These are phyloP conservation scores for Lichtheimia ornata DNA, from an alignment of 371 early-diverging fungal species.

Conservation along the genomic window DNA sequence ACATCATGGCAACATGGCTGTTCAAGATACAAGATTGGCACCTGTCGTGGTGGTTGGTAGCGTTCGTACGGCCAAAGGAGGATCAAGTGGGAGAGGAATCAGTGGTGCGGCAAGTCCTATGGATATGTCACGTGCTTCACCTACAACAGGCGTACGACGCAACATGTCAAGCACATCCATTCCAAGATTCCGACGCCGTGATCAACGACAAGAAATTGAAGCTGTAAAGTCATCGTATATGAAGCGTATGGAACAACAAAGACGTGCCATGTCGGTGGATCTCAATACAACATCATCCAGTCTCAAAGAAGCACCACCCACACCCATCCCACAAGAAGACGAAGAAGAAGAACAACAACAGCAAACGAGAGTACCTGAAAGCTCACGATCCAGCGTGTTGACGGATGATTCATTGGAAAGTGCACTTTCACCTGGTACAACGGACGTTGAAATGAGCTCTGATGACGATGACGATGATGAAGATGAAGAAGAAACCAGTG, in stretches of 20 bases:
- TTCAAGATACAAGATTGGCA: conserved; percentile 27
- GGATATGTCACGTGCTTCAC: background rate
- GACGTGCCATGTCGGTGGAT: conserved; percentile 11
- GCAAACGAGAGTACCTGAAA: background rate
- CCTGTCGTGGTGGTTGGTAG: conserved; percentile 33
- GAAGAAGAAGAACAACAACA: background rate
- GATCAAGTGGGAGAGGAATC: too few species aligned
- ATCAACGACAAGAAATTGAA: conserved; percentile 14
- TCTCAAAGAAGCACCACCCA: background rate
- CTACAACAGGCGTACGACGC: background rate
- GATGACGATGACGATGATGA: conserved; percentile 13
- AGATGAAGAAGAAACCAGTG: conserved; percentile 18
- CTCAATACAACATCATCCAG: background rate
- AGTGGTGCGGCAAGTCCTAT: background rate
- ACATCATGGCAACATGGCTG: conserved; percentile 31
- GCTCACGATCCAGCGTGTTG: conserved; percentile 14
- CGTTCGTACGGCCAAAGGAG: conserved; percentile 8
- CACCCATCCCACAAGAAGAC: background rate
- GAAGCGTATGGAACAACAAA: conserved; percentile 29
- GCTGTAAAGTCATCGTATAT: conserved; percentile 24
- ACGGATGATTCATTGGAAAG: conserved; percentile 47
- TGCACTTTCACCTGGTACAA: conserved; percentile 40
- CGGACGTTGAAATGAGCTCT: conserved; percentile 22
- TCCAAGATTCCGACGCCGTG: background rate
- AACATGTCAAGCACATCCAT: conserved; percentile 14